Evolutionary conservation across 257 asterid genomes (phyloP).

Genomic region (Capsicum pubescens): DNA sequence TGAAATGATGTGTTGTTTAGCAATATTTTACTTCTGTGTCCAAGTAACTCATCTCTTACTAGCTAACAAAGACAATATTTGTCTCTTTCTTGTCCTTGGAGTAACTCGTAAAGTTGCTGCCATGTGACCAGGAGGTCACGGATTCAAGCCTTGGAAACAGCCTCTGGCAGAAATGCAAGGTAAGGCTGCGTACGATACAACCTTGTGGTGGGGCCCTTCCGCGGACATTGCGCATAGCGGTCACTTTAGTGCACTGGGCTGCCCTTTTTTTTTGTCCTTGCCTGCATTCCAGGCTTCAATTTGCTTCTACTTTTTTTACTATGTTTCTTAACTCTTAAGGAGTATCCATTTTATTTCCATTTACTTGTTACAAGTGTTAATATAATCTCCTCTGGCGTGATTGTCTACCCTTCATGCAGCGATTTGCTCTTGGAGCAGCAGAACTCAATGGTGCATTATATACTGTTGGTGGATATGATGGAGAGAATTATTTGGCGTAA

Average conservation of each 20-base stretch:
- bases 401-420: conserved; percentile 47
- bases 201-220: too few relatives aligned
- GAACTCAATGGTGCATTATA: conserved; percentile 78
- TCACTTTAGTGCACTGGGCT: too few relatives aligned
- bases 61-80: neutral
- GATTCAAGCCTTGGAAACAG: too few relatives aligned
- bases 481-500: conserved; percentile 68
- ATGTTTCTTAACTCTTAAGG: neutral
- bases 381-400: conserved; percentile 23
- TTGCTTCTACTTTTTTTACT: neutral
- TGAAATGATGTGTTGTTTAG: neutral
- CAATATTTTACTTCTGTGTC: neutral
- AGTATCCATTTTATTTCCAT: neutral
- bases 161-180: too few relatives aligned
- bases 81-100: neutral
- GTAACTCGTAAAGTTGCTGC: too few relatives aligned
- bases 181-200: too few relatives aligned
- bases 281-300: neutral
- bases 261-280: neutral
- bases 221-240: too few relatives aligned
- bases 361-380: neutral
- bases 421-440: conserved; percentile 77
- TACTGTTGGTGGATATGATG: conserved; percentile 85
- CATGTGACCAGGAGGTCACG: too few relatives aligned
- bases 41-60: neutral